Conservation (phyloP, 805 yeast genomes). For the Metschnikowia corniflorae region DNA sequence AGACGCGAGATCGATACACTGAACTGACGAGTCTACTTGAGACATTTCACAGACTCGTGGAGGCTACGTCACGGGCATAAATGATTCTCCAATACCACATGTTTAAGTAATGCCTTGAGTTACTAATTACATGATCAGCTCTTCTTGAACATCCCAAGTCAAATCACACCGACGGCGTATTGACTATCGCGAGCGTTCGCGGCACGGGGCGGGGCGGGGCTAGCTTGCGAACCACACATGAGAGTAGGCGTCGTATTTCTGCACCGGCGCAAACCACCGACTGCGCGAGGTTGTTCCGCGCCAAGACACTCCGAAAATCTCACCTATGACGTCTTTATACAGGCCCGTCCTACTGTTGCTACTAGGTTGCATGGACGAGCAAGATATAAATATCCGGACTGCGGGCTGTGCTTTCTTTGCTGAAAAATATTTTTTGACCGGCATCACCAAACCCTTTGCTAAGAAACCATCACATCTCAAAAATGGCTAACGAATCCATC, state of each 20-base stretch:
- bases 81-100: no score
- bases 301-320: background rate
- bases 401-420: background rate
- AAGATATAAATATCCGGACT: conserved; percentile 6
- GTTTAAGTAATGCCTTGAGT: no score
- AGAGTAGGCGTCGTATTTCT: conserved; percentile 4
- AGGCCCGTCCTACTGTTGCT: conserved; percentile 10
- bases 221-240: no score
- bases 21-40: no score
- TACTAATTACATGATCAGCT: no score
- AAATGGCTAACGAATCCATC: conserved; percentile 16
- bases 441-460: background rate
- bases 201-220: no score
- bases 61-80: no score
- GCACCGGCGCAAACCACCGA: background rate
- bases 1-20: no score
- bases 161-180: no score
- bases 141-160: no score
- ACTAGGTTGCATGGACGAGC: conserved; percentile 6
- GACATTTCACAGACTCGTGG: no score
- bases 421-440: background rate
- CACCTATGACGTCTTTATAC: conserved; percentile 9
- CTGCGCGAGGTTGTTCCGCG: background rate
- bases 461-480: background rate
- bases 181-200: no score